Percentiles rank a stretch among this genome's conserved stretches.
phyloP scores from a whole-genome alignment of 116 monocot genomes.

The Dioscorea cayenensis region DNA sequence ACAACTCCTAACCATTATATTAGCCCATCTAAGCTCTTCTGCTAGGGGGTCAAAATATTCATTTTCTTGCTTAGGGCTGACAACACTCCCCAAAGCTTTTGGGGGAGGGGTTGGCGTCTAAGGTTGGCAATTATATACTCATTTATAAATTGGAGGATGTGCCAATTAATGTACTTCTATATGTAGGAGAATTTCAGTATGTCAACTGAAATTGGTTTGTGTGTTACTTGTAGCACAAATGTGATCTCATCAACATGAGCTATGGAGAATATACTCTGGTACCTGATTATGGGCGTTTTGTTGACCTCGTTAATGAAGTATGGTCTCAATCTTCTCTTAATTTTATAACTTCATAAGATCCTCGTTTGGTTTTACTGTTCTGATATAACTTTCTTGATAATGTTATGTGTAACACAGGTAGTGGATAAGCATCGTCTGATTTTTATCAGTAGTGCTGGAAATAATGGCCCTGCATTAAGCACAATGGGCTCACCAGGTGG shows the following conservation, averaged over 20 bases:
- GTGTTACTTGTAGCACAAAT: slow-evolving; percentile 75
- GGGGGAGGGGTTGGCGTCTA: no score
- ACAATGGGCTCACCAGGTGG: slow-evolving; percentile 99
- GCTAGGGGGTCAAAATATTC: no score
- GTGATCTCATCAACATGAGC: slow-evolving; percentile 99
- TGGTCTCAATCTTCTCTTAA: not conserved
- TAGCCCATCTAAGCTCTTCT: no score
- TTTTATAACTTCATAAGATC: not conserved
- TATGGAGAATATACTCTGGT: slow-evolving; percentile 87
- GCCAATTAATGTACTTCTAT: not conserved
- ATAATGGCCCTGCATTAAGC: slow-evolving; percentile 88
- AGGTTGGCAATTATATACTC: no score
- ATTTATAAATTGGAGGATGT: no score
- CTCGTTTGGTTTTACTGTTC: not conserved
- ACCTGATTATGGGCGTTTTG: slow-evolving; percentile 96
- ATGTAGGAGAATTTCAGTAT: not conserved
- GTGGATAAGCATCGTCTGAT: slow-evolving; percentile 80
- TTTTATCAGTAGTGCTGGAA: slow-evolving; percentile 98
- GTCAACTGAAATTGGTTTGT: not conserved
- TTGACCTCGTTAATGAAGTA: slow-evolving; percentile 93
- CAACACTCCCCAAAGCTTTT: no score
- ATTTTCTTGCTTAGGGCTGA: no score
- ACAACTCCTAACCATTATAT: no score
- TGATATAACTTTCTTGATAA: slow-evolving; percentile 1
- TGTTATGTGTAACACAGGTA: slow-evolving; percentile 27